Evolutionary conservation across 1,284 basidiomycete genomes (phyloP), one percentile per base, ranked within the genome.

Genomic region (Melampsora larici-populina): DNA sequence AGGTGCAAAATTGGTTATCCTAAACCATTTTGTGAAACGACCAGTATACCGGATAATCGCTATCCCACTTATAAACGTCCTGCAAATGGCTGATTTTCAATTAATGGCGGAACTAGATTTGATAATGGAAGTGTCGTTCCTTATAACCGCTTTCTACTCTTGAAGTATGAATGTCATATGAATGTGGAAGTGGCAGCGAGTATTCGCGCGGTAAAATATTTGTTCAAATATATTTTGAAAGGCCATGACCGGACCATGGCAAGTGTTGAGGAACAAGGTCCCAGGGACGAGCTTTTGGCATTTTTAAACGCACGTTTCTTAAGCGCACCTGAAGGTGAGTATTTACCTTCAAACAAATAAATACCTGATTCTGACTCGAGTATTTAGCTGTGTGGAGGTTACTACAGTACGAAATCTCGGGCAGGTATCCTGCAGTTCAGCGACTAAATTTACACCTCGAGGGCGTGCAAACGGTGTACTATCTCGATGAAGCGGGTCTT

Each of bases 191-290:
- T n/a, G n/a, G n/a, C n/a, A 36, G 36, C 36, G 9, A 36, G 81
- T 0, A 78, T 87, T 31, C 72, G 74, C 0, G 82, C 84, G 0
- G 70, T 86, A 79, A 87, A 87, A 79, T 88, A 87, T 79, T 77
- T 85, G 4, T 84, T 84, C 82, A 87, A 87, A 78, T 88, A 88
- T 79, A 83, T 87, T 60, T 83, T 85, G 78, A 88, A 88, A 79
- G 87, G 87, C 0, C 71, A 80, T 29, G 86, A 88, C 79, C 80
- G 82, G 0, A 82, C 82, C 0, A 82, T 84, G 6, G 60, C 86
- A 11, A 60, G 51, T 43, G 48, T 67, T 1, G 43, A 63, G 1
- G 13, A 60, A 3, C 36, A 3, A 3, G 9, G 36, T 36, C 9
- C 36, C 3, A 63, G 58, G 11, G 81, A 86, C 80, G 85, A 87